phyloP scores from a whole-genome alignment of 2,329 filamentous ascomycete species.

The Hortaea werneckii region DNA sequence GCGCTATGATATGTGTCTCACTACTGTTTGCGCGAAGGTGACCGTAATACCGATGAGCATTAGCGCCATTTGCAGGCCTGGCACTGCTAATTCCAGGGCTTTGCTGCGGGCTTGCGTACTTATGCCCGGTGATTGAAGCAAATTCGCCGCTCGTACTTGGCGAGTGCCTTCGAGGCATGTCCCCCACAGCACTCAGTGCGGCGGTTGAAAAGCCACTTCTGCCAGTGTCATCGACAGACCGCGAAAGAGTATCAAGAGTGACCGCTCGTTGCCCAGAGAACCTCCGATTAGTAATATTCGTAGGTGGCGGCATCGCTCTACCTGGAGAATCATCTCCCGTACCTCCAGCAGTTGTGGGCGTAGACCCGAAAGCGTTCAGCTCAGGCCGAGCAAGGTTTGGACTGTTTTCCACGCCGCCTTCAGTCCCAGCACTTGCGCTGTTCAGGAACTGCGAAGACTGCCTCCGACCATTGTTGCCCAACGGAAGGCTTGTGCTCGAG shows the following conservation, averaged over 20 bases:
- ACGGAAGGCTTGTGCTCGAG: slow-evolving; percentile 20
- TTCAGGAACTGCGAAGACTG: slow-evolving; percentile 44
- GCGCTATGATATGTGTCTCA: slow-evolving; percentile 25
- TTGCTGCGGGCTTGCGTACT: slow-evolving; percentile 34
- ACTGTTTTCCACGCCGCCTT: slow-evolving; percentile 51
- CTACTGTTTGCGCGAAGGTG: slow-evolving; percentile 35
- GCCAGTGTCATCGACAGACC: slow-evolving; percentile 35
- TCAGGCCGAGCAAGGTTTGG: slow-evolving; percentile 42
- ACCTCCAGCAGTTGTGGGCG: slow-evolving; percentile 29
- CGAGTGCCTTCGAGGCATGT: slow-evolving; percentile 57
- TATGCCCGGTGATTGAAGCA: slow-evolving; percentile 33
- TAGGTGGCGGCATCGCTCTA: slow-evolving; percentile 14
- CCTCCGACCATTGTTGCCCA: slow-evolving; percentile 37
- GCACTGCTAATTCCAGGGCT: slow-evolving; percentile 36
- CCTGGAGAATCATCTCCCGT: slow-evolving; percentile 24
- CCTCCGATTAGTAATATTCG: slow-evolving; percentile 35
- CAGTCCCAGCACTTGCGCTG: slow-evolving; percentile 54
- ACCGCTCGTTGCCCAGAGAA: slow-evolving; percentile 51
- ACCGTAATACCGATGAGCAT: slow-evolving; percentile 23
- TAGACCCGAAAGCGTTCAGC: slow-evolving; percentile 37
- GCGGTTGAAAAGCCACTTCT: slow-evolving; percentile 55
- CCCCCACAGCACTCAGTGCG: slow-evolving; percentile 57
- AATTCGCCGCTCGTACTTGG: slow-evolving; percentile 60
- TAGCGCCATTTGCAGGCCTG: slow-evolving; percentile 19
- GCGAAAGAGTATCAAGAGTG: slow-evolving; percentile 44